Conservation (phyloP, 495 filamentous ascomycete species). For the Podospora sp. region DNA sequence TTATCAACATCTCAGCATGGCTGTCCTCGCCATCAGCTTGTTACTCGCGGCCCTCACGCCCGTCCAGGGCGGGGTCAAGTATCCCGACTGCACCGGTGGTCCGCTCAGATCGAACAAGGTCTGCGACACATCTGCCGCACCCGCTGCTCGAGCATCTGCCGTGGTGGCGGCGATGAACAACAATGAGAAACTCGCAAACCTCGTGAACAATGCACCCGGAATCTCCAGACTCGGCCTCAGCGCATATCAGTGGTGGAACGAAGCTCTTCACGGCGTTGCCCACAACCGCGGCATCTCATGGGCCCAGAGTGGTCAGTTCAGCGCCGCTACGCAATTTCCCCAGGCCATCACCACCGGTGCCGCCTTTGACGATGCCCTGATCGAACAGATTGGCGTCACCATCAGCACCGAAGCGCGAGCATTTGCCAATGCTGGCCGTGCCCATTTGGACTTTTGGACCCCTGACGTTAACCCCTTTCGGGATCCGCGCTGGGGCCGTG, state of each 20-base stretch:
- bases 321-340: slow-evolving; percentile 52
- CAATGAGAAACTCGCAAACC: slow-evolving; percentile 46
- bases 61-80: slow-evolving; percentile 23
- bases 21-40: too few relatives aligned
- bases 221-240: slow-evolving; percentile 41
- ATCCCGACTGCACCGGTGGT: slow-evolving; percentile 39
- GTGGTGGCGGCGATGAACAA: slow-evolving; percentile 46
- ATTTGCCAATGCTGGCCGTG: slow-evolving; percentile 62
- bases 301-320: slow-evolving; percentile 40
- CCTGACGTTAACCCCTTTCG: slow-evolving; percentile 71
- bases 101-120: slow-evolving; percentile 44
- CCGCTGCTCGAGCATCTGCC: slow-evolving; percentile 47
- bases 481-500: slow-evolving; percentile 51
- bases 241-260: slow-evolving; percentile 56
- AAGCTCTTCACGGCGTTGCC: slow-evolving; percentile 55
- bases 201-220: slow-evolving; percentile 43
- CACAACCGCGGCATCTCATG: slow-evolving; percentile 41
- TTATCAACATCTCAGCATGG: too few relatives aligned
- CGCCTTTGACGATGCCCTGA: slow-evolving; percentile 53
- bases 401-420: slow-evolving; percentile 68
- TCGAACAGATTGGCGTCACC: slow-evolving; percentile 42
- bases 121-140: slow-evolving; percentile 49
- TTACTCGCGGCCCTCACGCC: too few relatives aligned
- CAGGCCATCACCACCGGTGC: slow-evolving; percentile 48
- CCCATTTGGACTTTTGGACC: slow-evolving; percentile 64